Evolutionary conservation across 352 stramenopile species (phyloP), one percentile per base, ranked within the genome.

Genomic region (Pythium monospermum): DNA sequence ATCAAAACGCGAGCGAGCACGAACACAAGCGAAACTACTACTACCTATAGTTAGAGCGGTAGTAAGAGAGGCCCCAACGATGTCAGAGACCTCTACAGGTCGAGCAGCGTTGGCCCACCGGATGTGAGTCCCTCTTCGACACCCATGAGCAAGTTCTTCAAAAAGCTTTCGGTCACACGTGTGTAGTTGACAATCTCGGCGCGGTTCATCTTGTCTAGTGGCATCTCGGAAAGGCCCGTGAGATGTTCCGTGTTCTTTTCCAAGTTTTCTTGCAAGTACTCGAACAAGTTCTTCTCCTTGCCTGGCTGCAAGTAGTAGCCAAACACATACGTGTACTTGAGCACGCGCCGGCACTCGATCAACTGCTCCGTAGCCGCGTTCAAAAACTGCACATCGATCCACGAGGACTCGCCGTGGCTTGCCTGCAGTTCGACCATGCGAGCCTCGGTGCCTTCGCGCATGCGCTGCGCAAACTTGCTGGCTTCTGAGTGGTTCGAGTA

Each of bases 351-450:
- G 60, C 96, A 99, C 73, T 99, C 91, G 44, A 99, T 97, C 45
- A 99, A 68, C 73, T 96, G 83, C 71, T 98, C 92, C 39, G 93
- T 98, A 15, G 95, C 94, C 18, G 88, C 81, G 65, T 98, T 98
- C 22, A 99, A 68, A 64, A 99, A 99, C 74, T 99, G 94, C 32
- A 99, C 97, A 64, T 99, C 97, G 47, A 97, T 97, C 94, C 94
- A 99, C 15, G 84, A 96, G 27, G 82, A 86, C 43, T 90, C 79
- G 7, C 80, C 79, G 62, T 87, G 89, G 51, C 76, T 96, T 42
- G 96, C 89, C 66, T 98, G 94, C 13, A 99, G 75, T 41, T 97
- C 73, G 22, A 98, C 78, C 96, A 99, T 99, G 25, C 95, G 74
- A 30, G 73, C 67, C 63, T 99, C 96, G 1, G 96, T 98, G 49